phyloP scores from a whole-genome alignment of 768 basidiomycete species.

The Clavaria fumosa region DNA sequence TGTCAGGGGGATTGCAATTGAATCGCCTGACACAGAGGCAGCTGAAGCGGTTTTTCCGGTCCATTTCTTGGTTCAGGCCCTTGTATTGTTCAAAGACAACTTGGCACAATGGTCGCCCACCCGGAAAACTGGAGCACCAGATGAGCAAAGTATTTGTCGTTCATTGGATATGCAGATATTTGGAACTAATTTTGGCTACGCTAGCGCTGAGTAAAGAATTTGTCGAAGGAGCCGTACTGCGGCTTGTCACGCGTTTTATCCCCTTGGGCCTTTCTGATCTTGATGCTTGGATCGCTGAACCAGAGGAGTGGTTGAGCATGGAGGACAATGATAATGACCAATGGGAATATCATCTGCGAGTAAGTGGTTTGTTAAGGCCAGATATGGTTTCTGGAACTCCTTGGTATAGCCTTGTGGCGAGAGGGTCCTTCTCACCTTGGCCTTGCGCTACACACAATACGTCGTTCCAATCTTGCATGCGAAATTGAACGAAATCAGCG shows the following conservation, averaged over 20 bases:
- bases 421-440: slow-evolving; percentile 72
- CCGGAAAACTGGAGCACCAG: slow-evolving; percentile 42
- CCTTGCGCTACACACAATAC: slow-evolving; percentile 50
- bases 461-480: slow-evolving; percentile 50
- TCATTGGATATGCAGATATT: too few relatives aligned
- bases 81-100: slow-evolving; percentile 77
- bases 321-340: slow-evolving; percentile 84
- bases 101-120: slow-evolving; percentile 61
- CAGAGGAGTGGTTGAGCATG: slow-evolving; percentile 87
- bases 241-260: slow-evolving; percentile 75
- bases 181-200: too few relatives aligned
- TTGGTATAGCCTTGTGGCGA: slow-evolving; percentile 71
- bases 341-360: slow-evolving; percentile 89
- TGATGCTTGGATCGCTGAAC: slow-evolving; percentile 71
- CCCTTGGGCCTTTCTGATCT: slow-evolving; percentile 72
- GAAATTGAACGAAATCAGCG: slow-evolving; percentile 43
- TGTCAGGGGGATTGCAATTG: background rate
- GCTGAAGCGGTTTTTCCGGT: slow-evolving; percentile 54
- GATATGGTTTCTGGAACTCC: background rate
- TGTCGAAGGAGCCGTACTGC: slow-evolving; percentile 54
- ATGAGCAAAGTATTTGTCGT: slow-evolving; percentile 46
- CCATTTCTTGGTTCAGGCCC: slow-evolving; percentile 66
- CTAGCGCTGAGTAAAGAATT: slow-evolving; percentile 55
- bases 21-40: slow-evolving; percentile 32
- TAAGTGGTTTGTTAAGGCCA: slow-evolving; percentile 16